Percentiles rank a stretch among this genome's conserved stretches.
These are phyloP conservation scores for Colletotrichum karsti DNA, from an alignment of 2,329 filamentous ascomycete genomes.

Conservation along the genomic window DNA sequence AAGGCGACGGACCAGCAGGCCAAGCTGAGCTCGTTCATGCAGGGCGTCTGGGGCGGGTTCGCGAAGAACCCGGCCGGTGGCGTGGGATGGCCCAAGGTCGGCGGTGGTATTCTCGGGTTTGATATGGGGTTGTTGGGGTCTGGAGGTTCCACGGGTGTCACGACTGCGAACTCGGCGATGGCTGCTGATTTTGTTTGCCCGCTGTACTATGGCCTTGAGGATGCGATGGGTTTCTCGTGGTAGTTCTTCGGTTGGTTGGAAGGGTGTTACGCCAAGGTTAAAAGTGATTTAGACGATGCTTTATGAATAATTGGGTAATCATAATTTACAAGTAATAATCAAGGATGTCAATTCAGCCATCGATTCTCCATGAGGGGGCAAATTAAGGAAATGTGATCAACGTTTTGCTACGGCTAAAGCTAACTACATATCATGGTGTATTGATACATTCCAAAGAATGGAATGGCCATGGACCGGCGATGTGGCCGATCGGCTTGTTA, in stretches of 20 bases:
- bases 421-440: too few species aligned
- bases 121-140: constrained; percentile 2
- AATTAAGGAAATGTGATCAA: too few species aligned
- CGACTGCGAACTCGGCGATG: background rate
- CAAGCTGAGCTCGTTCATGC: constrained; percentile 17
- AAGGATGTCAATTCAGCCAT: too few species aligned
- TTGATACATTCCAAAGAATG: too few species aligned
- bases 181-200: constrained; percentile 7
- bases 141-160: background rate
- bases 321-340: too few species aligned
- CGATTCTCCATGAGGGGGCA: too few species aligned
- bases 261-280: too few species aligned
- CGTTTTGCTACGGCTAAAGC: too few species aligned
- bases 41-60: constrained; percentile 13
- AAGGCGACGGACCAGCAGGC: constrained; percentile 5
- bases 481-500: too few species aligned
- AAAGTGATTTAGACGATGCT: too few species aligned
- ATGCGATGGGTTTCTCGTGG: background rate
- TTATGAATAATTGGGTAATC: too few species aligned
- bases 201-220: background rate
- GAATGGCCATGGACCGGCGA: too few species aligned
- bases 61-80: constrained; percentile 13
- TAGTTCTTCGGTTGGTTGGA: background rate
- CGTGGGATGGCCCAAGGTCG: constrained; percentile 16
- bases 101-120: background rate